phyloP scores from a whole-genome alignment of 1,284 basidiomycete species.

The Sanghuangporus weigelae region DNA sequence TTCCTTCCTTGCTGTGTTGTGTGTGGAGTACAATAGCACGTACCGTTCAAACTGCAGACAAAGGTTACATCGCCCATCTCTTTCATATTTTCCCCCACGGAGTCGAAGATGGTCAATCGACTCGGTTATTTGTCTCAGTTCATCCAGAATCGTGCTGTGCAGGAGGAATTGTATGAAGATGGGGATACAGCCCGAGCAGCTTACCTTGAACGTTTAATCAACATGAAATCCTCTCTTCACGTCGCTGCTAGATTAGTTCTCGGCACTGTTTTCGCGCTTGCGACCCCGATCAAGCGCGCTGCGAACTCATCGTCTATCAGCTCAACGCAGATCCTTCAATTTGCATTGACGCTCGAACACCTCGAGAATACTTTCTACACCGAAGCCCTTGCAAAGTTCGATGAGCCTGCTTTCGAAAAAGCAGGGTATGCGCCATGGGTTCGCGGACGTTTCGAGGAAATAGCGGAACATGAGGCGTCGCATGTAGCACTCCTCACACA shows the following conservation, averaged over 20 bases:
- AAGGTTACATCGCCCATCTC: too few species aligned
- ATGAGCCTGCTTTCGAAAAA: slow-evolving; percentile 42
- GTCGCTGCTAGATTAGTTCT: not conserved
- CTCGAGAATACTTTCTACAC: slow-evolving; percentile 63
- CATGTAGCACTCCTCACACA: slow-evolving; percentile 43
- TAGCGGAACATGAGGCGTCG: slow-evolving; percentile 20
- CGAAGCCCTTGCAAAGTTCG: slow-evolving; percentile 40
- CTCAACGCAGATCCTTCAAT: slow-evolving; percentile 30
- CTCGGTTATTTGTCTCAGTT: not conserved
- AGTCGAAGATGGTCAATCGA: too few species aligned
- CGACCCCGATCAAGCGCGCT: slow-evolving; percentile 4
- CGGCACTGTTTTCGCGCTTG: not conserved
- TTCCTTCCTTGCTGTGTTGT: too few species aligned
- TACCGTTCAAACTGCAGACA: too few species aligned
- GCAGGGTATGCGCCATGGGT: slow-evolving; percentile 50
- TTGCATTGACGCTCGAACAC: slow-evolving; percentile 64
- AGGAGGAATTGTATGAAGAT: not conserved
- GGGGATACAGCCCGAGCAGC: not conserved
- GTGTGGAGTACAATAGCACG: too few species aligned
- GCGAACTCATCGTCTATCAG: not conserved
- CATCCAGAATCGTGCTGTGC: not conserved
- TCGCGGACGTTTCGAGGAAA: slow-evolving; percentile 37
- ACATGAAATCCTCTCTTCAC: slow-evolving; percentile 5
- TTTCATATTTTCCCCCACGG: too few species aligned
- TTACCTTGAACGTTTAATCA: too few species aligned